Conservation (phyloP, 139 green algal species). For the Bryopsis sp. region DNA sequence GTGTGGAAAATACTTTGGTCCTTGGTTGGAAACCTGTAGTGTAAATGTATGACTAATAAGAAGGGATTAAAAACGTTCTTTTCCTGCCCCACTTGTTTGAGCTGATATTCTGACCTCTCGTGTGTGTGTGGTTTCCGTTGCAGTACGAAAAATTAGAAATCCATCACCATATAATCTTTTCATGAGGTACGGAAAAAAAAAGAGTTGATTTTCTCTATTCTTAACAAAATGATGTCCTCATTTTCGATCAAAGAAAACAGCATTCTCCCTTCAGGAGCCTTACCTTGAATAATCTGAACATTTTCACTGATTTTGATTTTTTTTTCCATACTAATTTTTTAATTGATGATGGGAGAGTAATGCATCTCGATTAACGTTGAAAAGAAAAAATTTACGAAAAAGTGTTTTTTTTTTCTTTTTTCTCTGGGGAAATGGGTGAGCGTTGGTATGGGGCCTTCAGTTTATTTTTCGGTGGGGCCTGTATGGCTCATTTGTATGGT, state of each 20-base stretch:
- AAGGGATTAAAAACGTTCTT: too few species aligned
- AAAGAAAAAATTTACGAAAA: too few species aligned
- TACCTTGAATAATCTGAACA: neutral
- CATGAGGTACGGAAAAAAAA: constrained; percentile 3
- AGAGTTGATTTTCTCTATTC: neutral
- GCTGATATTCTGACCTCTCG: too few species aligned
- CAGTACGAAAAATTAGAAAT: neutral
- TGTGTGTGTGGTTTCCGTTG: neutral
- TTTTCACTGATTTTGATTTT: neutral
- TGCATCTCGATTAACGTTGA: too few species aligned
- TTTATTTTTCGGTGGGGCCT: neutral
- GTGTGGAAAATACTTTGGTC: too few species aligned
- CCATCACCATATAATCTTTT: constrained; percentile 19
- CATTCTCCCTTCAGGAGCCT: neutral
- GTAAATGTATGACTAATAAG: too few species aligned
- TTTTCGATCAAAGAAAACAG: neutral
- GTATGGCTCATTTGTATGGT: neutral
- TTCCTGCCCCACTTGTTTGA: too few species aligned
- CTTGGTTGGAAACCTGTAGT: too few species aligned
- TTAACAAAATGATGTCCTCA: neutral
- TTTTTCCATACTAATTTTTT: neutral
- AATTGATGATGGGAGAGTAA: neutral
- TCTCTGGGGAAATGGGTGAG: too few species aligned
- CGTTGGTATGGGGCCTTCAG: neutral
- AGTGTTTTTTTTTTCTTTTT: too few species aligned